Evolutionary conservation across 2,329 filamentous ascomycete species (phyloP).

Genomic region (Penicillium sp.): DNA sequence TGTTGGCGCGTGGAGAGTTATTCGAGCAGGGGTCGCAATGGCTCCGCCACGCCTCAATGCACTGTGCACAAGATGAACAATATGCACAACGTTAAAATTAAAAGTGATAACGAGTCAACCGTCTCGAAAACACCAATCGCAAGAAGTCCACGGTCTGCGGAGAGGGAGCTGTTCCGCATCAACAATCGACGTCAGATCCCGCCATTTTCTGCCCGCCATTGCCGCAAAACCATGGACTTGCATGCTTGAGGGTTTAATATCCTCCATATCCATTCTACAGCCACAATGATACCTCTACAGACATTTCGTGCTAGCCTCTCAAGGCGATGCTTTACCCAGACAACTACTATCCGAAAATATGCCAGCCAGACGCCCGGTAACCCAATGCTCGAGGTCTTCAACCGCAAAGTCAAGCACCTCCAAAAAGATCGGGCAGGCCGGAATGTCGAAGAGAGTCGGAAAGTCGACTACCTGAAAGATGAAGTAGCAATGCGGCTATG

Average conservation of each 20-base stretch:
- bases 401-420: slow-evolving; percentile 78
- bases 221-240: slow-evolving; percentile 4
- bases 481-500: slow-evolving; percentile 82
- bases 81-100: neutral
- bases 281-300: slow-evolving; percentile 20
- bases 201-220: slow-evolving; percentile 8
- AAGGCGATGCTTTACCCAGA: slow-evolving; percentile 16
- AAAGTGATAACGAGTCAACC: neutral
- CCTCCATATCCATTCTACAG: neutral
- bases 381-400: slow-evolving; percentile 87
- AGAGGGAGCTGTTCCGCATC: slow-evolving; percentile 22
- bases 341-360: slow-evolving; percentile 53
- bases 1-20: neutral
- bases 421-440: slow-evolving; percentile 84
- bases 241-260: slow-evolving; percentile 8
- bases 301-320: slow-evolving; percentile 15
- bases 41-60: neutral
- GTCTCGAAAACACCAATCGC: neutral
- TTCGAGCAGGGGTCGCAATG: neutral
- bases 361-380: slow-evolving; percentile 75
- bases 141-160: slow-evolving; percentile 13
- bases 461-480: slow-evolving; percentile 89
- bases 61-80: neutral
- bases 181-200: slow-evolving; percentile 30
- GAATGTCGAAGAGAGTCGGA: slow-evolving; percentile 67